Percentiles rank a stretch among this genome's conserved stretches.
phyloP scores from a whole-genome alignment of 2,329 filamentous ascomycete genomes.

The Rhynchosporium agropyri region DNA sequence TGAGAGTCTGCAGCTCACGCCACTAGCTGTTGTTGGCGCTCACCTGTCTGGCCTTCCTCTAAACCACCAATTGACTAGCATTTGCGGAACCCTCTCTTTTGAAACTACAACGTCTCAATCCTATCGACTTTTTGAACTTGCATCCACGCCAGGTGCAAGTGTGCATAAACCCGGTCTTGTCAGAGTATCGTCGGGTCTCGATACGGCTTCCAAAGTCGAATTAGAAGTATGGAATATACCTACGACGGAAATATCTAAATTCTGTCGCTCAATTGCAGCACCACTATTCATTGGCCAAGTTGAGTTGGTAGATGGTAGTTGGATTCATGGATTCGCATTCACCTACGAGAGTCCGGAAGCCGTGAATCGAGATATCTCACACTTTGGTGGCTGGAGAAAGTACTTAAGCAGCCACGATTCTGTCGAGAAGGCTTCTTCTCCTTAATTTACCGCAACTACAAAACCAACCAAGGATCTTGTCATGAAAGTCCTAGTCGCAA shows the following conservation, averaged over 20 bases:
- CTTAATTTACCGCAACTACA: not conserved
- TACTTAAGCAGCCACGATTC: slow-evolving; percentile 1
- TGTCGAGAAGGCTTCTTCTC: not conserved
- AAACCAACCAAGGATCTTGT: not conserved
- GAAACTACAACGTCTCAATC: slow-evolving; percentile 10
- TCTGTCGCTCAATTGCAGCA: slow-evolving; percentile 9
- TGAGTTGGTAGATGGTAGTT: slow-evolving; percentile 13
- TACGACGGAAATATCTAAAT: slow-evolving; percentile 3
- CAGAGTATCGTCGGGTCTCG: not conserved
- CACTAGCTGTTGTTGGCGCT: slow-evolving; percentile 16
- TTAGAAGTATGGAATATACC: slow-evolving; percentile 16
- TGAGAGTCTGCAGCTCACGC: not conserved
- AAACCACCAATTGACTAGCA: slow-evolving; percentile 13
- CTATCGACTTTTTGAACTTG: slow-evolving; percentile 16
- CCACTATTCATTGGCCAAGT: slow-evolving; percentile 12
- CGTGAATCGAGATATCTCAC: slow-evolving; percentile 1
- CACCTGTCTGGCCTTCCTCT: slow-evolving; percentile 18
- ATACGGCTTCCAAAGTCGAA: not conserved
- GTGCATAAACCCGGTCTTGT: slow-evolving; percentile 15
- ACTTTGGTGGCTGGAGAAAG: slow-evolving; percentile 15
- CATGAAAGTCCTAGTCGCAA: slow-evolving; percentile 45
- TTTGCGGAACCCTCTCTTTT: not conserved
- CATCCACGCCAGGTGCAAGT: not conserved
- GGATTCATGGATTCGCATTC: slow-evolving; percentile 15
- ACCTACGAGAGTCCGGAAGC: not conserved